Base-by-base conservation (phyloP, 495 filamentous ascomycete genomes). In the Cudoniella acicularis region DNA sequence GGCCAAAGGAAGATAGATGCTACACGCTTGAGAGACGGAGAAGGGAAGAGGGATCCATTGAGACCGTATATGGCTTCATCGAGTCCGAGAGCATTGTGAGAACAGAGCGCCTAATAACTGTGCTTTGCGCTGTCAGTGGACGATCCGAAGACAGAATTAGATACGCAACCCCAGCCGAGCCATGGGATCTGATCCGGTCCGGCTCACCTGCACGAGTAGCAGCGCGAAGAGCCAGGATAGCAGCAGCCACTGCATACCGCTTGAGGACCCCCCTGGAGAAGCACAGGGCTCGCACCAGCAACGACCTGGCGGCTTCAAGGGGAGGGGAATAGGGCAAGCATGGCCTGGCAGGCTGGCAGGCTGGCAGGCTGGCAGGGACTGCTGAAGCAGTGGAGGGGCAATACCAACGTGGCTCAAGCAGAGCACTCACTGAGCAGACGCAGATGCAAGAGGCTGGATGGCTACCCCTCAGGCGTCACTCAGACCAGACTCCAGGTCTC, bases 41-140 rank as follows among this genome's bases (percentile, higher is more conserved):
- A 27, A n/a, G 6, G 13, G 4, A 36, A 36, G 30, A 36, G 30
- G 30, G 30, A 21, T 22, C 16, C 13, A 20, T 9, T 36, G 20
- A 24, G 11, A 54, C 42, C 50, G 64, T 62, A 63, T 67, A 57
- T 57, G 59, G 62, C 36, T 48, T 58, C 60, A 59, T 57, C 46
- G 24, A 54, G 59, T 52, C 52, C 43, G 52, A 24, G 47, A 49
- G 57, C 60, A 21, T 59, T 62, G 63, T 60, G 30, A 64, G 63
- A 68, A 60, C 54, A 65, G 59, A 56, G 66, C 66, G 66, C 61
- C 59, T 69, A 69, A 66, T 49, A 48, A 51, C 47, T 55, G 58
- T 57, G 62, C 52, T 62, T 26, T 27, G 64, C 42, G 64, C 61
- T 66, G 64, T 64, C 58, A 69, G 60, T 69, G 66, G 66, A 54